Base-by-base conservation (phyloP, 257 asterid species). In the Fraxinus excelsior region DNA sequence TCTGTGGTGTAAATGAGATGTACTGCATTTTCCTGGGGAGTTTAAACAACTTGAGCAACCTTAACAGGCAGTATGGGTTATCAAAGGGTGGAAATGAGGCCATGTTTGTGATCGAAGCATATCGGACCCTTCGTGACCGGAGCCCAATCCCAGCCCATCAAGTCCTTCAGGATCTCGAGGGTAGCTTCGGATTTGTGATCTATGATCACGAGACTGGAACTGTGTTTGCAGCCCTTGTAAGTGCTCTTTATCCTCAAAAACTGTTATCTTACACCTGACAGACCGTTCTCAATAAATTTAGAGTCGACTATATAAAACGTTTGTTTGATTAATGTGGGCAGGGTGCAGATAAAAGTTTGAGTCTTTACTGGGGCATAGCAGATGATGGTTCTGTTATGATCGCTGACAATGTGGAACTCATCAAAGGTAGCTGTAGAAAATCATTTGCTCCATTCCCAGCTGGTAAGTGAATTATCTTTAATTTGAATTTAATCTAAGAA, bases 361-460 rank as follows among this genome's bases (percentile, higher is more conserved):
- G 81, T 79, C 83, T 93, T 2, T 86, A 67, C 53, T 96, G 99
- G 99, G 99, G 99, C 14, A 85, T 93, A 19, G 85, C 96, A 5
- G 80, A 85, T 7, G 96, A 91, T 83, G 98, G 96, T 44, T 90
- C 98, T 68, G 88, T 96, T 25, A 87, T 93, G 90, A 88, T 96
- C 75, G 90, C 98, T 38, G 99, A 96, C 80, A 74, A 85, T 86
- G 91, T 86, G 75, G 83, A 73, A 58, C 81, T 86, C 26, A 75
- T 88, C 0, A 96, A 96, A 83, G 85, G 91, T 37, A 89, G 96
- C 86, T 96, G 99, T 60, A 85, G 90, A 12, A 93, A 93, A 75
- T 96, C 99, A 19, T 96, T 87, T 72, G 98, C 95, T 66, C 98
- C 98, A 64, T 96, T 96, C 80, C 99, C 99, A 35, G n/a, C 88